Base-by-base conservation (phyloP, 108 stramenopile genomes). In the Skeletonema menzelii region DNA sequence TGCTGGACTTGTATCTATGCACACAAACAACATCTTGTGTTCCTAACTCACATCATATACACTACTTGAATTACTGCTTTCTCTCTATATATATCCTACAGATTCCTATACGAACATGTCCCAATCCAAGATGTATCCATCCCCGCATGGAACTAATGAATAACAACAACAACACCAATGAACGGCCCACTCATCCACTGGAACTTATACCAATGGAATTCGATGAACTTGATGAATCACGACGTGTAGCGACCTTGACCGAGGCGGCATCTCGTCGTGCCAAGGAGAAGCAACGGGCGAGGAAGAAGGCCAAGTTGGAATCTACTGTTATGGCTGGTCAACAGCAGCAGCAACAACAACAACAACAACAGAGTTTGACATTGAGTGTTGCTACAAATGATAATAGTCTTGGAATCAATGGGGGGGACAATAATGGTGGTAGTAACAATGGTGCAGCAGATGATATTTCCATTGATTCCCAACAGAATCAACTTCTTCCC, bases 151-250 rank as follows among this genome's bases (percentile, higher is more conserved):
- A 12, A 31, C 40, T 5, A 10, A 83, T 63, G 63, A n/a, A n/a
- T n/a, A 82, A 31, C 64, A 61, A 4, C 46, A 37, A 84, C 27
- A 24, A 17, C 22, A 30, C 53, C n/a, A 72, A 65, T 8, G 88
- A 56, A 34, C 80, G 15, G 72, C 76, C 1, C 59, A 73, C 12
- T 32, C 59, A 59, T n/a, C 84, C 85, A 2, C 46, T 95, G 5
- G 73, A 76, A 38, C 85, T 95, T 31, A 82, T 92, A 35, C 90
- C 91, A 65, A 95, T 95, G 94, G 87, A 87, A 44, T 95, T 95
- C 65, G 73, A 72, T 19, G 94, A 95, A 62, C 77, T 92, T 14
- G 94, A 95, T 65, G 91, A 91, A 20, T 90, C 94, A 17, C 71
- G 77, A 24, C 72, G 74, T 64, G 63, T 68, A n/a, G 62, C 66